Percentiles rank a stretch among this genome's conserved stretches.
Evolutionary conservation across 1,284 basidiomycete species (phyloP).

Genomic region (Ceratobasidium sp.): DNA sequence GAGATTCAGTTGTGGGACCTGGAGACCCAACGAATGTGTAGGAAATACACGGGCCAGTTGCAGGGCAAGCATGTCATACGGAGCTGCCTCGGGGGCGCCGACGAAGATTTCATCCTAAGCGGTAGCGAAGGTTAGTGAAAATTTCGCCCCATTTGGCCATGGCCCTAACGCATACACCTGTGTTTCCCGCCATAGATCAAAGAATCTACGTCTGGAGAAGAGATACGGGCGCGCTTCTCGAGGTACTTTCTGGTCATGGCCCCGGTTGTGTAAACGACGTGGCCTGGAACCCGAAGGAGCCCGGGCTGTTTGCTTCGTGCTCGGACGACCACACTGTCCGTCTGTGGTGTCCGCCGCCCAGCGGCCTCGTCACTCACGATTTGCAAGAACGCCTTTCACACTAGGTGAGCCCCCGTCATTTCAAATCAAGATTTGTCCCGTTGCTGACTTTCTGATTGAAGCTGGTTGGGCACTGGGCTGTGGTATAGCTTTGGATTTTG

Average conservation of each 20-base stretch:
- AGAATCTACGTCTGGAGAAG: conserved; percentile 97
- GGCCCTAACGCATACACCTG: conserved; percentile 26
- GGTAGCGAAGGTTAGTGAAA: conserved; percentile 88
- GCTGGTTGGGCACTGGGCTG: neutral
- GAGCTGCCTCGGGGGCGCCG: conserved; percentile 94
- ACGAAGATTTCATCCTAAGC: conserved; percentile 90
- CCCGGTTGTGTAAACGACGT: conserved; percentile 93
- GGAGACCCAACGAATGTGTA: conserved; percentile 73
- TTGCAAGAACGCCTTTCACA: conserved; percentile 22
- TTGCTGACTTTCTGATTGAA: conserved; percentile 7
- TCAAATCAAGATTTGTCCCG: neutral
- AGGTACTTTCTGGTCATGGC: conserved; percentile 87
- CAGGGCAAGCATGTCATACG: conserved; percentile 88
- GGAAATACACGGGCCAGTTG: conserved; percentile 85
- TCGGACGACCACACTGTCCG: conserved; percentile 89
- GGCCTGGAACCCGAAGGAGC: conserved; percentile 92
- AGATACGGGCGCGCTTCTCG: conserved; percentile 83
- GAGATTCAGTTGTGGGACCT: conserved; percentile 93
- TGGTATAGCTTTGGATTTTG: neutral
- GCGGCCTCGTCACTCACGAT: conserved; percentile 4
- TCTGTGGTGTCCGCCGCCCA: conserved; percentile 72
- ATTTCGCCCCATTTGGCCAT: neutral
- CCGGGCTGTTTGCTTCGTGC: conserved; percentile 93
- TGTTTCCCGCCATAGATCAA: conserved; percentile 68
- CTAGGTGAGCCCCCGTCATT: conserved; percentile 7